A percentile compares a stretch with the other conserved stretches of the same genome.
Evolutionary conservation across 2,329 filamentous ascomycete species (phyloP).

Genomic region (Orbilia blumenaviensis): DNA sequence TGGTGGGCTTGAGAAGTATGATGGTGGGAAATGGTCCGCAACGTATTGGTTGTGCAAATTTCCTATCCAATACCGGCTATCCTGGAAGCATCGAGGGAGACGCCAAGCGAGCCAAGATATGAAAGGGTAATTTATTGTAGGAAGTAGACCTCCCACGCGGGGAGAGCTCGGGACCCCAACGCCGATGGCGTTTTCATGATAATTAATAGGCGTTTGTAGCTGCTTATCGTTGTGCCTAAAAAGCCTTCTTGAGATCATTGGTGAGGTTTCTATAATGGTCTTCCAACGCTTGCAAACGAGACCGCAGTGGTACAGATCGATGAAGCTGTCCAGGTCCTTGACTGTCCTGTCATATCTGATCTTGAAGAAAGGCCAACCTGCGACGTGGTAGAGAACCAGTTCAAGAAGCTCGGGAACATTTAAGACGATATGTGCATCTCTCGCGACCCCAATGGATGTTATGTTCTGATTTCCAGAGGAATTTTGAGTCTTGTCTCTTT

Average conservation of each 20-base stretch:
- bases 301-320: background rate
- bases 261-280: background rate
- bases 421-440: background rate
- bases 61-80: background rate
- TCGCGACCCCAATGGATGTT: background rate
- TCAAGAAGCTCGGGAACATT: conserved; percentile 1
- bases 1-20: background rate
- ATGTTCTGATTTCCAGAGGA: background rate
- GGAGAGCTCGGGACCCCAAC: background rate
- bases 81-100: background rate
- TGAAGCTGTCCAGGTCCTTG: background rate
- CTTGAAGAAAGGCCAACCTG: background rate
- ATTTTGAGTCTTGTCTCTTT: background rate
- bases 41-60: background rate
- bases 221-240: background rate
- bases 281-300: conserved; percentile 11
- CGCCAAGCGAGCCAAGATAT: conserved; percentile 1
- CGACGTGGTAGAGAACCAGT: background rate
- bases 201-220: background rate
- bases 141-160: background rate
- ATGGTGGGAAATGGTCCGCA: background rate
- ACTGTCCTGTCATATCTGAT: background rate
- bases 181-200: background rate
- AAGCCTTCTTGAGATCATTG: background rate
- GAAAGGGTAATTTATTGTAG: background rate